phyloP scores from a whole-genome alignment of 2,329 filamentous ascomycete genomes.

The Fusarium mundagurra region DNA sequence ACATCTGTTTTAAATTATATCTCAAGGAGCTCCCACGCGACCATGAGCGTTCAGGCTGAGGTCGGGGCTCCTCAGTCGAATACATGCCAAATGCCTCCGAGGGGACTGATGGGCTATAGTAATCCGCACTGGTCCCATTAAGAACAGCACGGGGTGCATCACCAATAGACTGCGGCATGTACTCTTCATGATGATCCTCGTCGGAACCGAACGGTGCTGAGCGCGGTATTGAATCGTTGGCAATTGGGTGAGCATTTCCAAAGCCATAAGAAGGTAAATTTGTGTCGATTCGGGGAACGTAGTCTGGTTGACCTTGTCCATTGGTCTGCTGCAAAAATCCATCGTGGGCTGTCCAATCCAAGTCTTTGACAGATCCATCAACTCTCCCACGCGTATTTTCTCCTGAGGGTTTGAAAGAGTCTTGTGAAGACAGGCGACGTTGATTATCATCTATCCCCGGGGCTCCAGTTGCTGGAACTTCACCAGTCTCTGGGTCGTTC shows the following conservation, averaged over 20 bases:
- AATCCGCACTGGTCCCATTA: conserved; percentile 52
- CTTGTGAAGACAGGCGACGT: conserved; percentile 50
- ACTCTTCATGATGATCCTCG: conserved; percentile 37
- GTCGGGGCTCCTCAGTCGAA: conserved; percentile 37
- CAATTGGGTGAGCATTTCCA: conserved; percentile 12
- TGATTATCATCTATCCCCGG: conserved; percentile 33
- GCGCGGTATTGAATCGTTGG: conserved; percentile 30
- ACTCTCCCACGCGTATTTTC: conserved; percentile 44
- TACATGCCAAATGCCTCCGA: conserved; percentile 55
- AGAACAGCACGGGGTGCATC: conserved; percentile 47
- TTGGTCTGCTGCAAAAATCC: conserved; percentile 22
- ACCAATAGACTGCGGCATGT: conserved; percentile 42
- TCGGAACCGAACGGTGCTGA: conserved; percentile 36
- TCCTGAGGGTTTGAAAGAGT: conserved; percentile 48
- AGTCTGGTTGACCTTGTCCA: conserved; percentile 21
- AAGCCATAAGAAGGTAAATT: conserved; percentile 10
- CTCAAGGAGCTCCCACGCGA: conserved; percentile 50
- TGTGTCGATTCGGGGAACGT: conserved; percentile 31
- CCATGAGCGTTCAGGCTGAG: conserved; percentile 39
- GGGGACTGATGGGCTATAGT: conserved; percentile 54
- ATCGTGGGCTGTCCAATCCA: conserved; percentile 39
- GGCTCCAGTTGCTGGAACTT: conserved; percentile 26
- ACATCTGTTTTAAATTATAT: conserved; percentile 49
- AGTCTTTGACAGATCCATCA: conserved; percentile 40
- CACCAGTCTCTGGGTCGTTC: conserved; percentile 46